A percentile compares a stretch with the other conserved stretches of the same genome.
Evolutionary conservation across 345 rosid species (phyloP).

Genomic region (Eucalyptus sp.): DNA sequence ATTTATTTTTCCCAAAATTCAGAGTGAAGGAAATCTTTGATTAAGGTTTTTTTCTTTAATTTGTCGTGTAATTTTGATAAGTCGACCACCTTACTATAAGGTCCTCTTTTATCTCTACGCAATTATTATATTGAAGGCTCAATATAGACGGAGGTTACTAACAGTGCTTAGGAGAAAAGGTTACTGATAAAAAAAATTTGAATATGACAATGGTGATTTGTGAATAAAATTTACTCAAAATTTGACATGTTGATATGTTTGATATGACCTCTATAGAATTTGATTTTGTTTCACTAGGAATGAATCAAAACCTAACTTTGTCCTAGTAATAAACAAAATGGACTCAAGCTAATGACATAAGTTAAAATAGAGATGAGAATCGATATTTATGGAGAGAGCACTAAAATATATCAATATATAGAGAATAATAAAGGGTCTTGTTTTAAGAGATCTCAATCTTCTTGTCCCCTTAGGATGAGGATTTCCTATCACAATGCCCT

Average conservation of each 20-base stretch:
- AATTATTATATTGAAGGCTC: neutral
- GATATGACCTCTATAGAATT: neutral
- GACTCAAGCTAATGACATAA: neutral
- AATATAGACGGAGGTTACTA: neutral
- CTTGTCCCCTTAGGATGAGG: neutral
- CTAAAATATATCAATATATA: neutral
- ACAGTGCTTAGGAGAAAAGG: neutral
- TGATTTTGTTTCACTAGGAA: neutral
- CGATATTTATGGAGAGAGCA: neutral
- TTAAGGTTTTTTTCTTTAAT: neutral
- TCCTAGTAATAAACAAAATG: neutral
- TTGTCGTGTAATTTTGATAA: neutral
- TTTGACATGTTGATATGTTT: neutral
- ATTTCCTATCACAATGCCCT: neutral
- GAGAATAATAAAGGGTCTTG: accelerated
- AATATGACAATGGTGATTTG: neutral
- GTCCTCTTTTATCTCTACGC: neutral
- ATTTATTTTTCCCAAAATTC: neutral
- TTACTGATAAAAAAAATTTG: neutral
- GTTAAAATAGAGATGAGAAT: neutral
- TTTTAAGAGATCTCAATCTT: neutral
- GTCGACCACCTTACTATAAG: neutral
- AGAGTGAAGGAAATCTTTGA: neutral
- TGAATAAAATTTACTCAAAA: neutral
- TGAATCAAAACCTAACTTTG: neutral